phyloP scores from a whole-genome alignment of 495 filamentous ascomycete species.

The Penicillium mononematosum region DNA sequence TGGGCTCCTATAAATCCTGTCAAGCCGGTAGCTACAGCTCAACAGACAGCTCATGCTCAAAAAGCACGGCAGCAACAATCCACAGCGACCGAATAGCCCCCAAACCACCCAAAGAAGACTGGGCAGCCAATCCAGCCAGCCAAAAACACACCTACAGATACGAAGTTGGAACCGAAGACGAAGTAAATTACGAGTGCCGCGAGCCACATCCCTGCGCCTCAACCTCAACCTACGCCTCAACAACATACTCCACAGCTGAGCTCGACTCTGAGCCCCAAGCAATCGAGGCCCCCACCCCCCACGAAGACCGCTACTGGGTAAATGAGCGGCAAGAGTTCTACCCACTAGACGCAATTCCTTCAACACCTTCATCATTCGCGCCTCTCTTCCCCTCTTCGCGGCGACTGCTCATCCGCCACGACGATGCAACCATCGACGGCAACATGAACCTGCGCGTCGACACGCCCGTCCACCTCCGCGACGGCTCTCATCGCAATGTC shows the following conservation, averaged over 20 bases:
- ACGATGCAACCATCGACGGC: constrained; percentile 86
- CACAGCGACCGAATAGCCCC: constrained; percentile 17
- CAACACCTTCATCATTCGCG: constrained; percentile 81
- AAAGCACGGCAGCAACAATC: constrained; percentile 68
- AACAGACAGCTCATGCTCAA: constrained; percentile 55
- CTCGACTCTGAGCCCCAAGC: constrained; percentile 38
- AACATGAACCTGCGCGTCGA: constrained; percentile 98
- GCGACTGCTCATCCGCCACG: constrained; percentile 80
- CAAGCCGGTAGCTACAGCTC: constrained; percentile 55
- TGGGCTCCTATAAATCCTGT: constrained; percentile 39
- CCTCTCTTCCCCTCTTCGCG: constrained; percentile 82
- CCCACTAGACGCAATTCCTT: constrained; percentile 63
- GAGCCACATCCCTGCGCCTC: constrained; percentile 57
- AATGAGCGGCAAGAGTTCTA: constrained; percentile 62
- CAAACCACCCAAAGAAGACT: background rate
- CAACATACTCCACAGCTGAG: constrained; percentile 62
- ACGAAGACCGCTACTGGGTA: constrained; percentile 48
- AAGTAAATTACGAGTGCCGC: constrained; percentile 26
- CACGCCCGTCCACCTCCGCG: constrained; percentile 60
- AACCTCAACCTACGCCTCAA: constrained; percentile 78
- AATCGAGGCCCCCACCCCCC: constrained; percentile 32
- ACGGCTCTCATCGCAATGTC: constrained; percentile 59
- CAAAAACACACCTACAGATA: constrained; percentile 17
- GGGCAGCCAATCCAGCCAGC: background rate
- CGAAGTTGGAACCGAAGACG: constrained; percentile 27